Conservation (phyloP, 169 alveolate genomes). For the Hammondia hammondi region DNA sequence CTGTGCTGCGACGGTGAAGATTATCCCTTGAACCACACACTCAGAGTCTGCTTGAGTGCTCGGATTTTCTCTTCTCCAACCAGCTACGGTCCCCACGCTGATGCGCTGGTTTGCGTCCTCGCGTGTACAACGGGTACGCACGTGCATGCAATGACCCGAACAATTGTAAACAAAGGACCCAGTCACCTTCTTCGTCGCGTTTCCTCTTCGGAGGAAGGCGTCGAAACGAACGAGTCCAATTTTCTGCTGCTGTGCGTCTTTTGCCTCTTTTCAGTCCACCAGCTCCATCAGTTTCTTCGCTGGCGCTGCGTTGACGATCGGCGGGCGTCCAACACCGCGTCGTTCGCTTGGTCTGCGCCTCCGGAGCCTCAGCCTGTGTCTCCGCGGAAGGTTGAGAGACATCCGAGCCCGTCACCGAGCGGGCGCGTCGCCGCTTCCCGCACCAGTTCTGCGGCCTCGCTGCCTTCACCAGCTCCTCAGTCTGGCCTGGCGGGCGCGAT, state of each 20-base stretch:
- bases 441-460: not conserved
- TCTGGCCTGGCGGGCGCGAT: not conserved
- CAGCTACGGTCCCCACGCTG: too few relatives aligned
- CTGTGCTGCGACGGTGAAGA: too few relatives aligned
- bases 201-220: too few relatives aligned
- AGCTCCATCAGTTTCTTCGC: conserved; percentile 21
- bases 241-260: not conserved
- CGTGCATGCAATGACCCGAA: too few relatives aligned
- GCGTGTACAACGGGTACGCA: too few relatives aligned
- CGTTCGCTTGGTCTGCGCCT: not conserved
- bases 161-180: too few relatives aligned
- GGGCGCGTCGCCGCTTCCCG: not conserved
- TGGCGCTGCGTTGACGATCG: conserved; percentile 10
- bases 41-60: too few relatives aligned
- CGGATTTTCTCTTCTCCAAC: too few relatives aligned
- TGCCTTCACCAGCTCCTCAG: not conserved
- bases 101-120: too few relatives aligned
- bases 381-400: not conserved
- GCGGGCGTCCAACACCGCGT: not conserved
- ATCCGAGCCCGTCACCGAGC: not conserved
- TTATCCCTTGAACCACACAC: too few relatives aligned
- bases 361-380: not conserved
- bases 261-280: not conserved
- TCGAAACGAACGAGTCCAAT: not conserved
- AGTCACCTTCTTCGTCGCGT: too few relatives aligned